Base-by-base conservation (phyloP, 352 stramenopile species). In the Pythium oligandrum region DNA sequence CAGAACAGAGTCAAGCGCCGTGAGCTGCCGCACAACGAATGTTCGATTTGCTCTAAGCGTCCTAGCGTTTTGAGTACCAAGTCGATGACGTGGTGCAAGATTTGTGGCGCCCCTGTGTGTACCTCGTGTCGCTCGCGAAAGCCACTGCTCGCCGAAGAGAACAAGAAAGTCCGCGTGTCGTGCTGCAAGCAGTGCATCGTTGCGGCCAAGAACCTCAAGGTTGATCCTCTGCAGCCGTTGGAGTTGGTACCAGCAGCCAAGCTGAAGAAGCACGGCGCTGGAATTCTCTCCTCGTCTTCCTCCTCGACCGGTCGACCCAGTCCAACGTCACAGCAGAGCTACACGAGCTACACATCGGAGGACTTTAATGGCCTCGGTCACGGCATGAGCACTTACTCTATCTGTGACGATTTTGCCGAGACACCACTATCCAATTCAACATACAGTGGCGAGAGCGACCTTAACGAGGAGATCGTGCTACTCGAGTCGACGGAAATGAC, bases 181-280 rank as follows among this genome's bases (percentile, higher is more conserved):
- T 68, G 61, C 48, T 68, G 61, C 46, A 68, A 63, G 47, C 50
- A 68, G 55, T 68, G 61, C 34, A 31, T 68, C 31, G 51, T 68
- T 1, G 51, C 55, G 12, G 61, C 61, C 37, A 56, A 54, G 50
- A 30, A 53, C 6, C 26, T 57, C 37, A 11, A 37, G 6, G 6
- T 57, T 4, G 46, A 68, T 17, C 50, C 61, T 9, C 45, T 36
- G 17, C 44, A 47, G 26, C 49, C 53, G 30, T 34, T 61, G 43
- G 48, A 36, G 12, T 54, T 67, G 37, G 56, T 67, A 33, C 42
- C 49, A 35, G n/a, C 44, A 12, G 44, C 35, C 32, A 45, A 53
- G 39, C 38, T 42, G 38, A 42, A 26, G 17, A 42, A 42, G 38
- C 38, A 42, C 38, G 7, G 38, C 12, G 38, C 12, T 42, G 38